These are phyloP conservation scores for Populus trichocarpa DNA, from an alignment of 441 rosid genomes.

Conservation along the genomic window DNA sequence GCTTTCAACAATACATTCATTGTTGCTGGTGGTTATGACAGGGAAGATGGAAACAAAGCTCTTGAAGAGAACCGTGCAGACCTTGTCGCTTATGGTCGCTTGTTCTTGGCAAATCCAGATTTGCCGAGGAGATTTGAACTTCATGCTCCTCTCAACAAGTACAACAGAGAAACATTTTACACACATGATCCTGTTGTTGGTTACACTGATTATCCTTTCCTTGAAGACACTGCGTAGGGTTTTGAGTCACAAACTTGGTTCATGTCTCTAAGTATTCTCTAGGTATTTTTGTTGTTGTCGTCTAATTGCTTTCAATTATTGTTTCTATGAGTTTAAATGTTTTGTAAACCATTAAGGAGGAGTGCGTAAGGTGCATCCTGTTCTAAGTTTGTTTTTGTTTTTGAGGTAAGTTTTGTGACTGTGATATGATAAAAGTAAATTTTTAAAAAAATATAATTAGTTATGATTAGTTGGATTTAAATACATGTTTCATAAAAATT, in stretches of 20 bases:
- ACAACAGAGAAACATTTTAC: constrained; percentile 25
- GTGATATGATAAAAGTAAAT: too few species aligned
- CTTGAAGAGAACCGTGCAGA: constrained; percentile 21
- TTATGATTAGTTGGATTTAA: too few species aligned
- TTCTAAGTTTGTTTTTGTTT: too few species aligned
- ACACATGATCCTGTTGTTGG: constrained; percentile 33
- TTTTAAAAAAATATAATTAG: too few species aligned
- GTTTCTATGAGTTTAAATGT: too few species aligned
- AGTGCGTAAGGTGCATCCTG: too few species aligned
- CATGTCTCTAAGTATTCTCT: too few species aligned
- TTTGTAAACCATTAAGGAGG: too few species aligned
- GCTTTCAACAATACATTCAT: constrained; percentile 27
- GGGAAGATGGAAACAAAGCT: constrained; percentile 27
- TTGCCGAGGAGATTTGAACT: constrained; percentile 25
- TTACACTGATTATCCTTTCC: constrained; percentile 36
- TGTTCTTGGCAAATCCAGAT: constrained; percentile 37
- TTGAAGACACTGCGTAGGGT: constrained; percentile 36
- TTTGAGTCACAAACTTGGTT: not conserved
- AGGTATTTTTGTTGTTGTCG: too few species aligned
- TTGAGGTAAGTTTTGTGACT: too few species aligned
- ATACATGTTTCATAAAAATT: too few species aligned
- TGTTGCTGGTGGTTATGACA: constrained; percentile 32
- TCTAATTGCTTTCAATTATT: too few species aligned
- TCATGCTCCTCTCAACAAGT: constrained; percentile 25
- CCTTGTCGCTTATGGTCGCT: constrained; percentile 31